Percentiles rank a stretch among this genome's conserved stretches.
Evolutionary conservation across 257 asterid genomes (phyloP).

Genomic region (Parsonsia alboflavescens): DNA sequence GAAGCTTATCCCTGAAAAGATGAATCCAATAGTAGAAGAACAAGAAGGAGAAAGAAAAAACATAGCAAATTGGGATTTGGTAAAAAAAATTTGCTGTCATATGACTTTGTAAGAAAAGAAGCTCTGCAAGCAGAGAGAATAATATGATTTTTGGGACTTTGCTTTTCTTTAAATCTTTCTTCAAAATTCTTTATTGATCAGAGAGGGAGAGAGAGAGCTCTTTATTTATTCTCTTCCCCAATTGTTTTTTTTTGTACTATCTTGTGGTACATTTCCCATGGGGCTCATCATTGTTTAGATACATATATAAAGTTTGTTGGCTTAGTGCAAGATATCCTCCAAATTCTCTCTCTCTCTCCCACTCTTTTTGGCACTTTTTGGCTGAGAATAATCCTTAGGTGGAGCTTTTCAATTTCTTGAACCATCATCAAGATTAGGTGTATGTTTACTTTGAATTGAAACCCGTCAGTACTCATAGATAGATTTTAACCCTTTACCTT

Average conservation of each 20-base stretch:
- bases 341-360: not conserved
- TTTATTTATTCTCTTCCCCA: slow-evolving; percentile 7
- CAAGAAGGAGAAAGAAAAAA: not conserved
- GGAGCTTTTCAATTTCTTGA: not conserved
- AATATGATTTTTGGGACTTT: slow-evolving; percentile 10
- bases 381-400: not conserved
- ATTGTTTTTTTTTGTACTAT: not conserved
- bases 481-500: too few relatives aligned
- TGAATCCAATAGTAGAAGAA: not conserved
- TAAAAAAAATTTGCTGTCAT: slow-evolving; percentile 6
- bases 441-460: too few relatives aligned
- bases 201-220: slow-evolving; percentile 17
- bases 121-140: slow-evolving; percentile 16
- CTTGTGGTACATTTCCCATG: slow-evolving; percentile 1
- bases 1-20: slow-evolving; percentile 6
- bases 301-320: slow-evolving; percentile 7
- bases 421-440: too few relatives aligned
- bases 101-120: slow-evolving; percentile 15
- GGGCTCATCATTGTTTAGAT: slow-evolving; percentile 6
- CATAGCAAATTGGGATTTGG: slow-evolving; percentile 7
- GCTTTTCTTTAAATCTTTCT: slow-evolving; percentile 14
- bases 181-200: not conserved
- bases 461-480: too few relatives aligned
- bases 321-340: not conserved
- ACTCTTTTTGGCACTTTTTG: not conserved